These are phyloP conservation scores for Aspergillus flavus DNA, from an alignment of 2,329 filamentous ascomycete species.

Conservation along the genomic window DNA sequence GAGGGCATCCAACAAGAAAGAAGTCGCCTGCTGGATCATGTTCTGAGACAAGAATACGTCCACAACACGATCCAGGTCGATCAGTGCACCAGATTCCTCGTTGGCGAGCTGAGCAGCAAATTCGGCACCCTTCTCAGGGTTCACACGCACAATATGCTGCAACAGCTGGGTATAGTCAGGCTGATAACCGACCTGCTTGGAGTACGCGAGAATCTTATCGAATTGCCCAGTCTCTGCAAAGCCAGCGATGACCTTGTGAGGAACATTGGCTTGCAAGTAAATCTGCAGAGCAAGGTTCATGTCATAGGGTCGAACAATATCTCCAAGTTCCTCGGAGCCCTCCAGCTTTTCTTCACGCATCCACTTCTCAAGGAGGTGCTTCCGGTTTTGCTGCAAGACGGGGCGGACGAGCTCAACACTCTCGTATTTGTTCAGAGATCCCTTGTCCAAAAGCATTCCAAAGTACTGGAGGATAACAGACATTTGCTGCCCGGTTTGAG, in stretches of 20 bases:
- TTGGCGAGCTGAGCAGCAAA: constrained; percentile 93
- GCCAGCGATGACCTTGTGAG: constrained; percentile 91
- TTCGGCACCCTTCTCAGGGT: constrained; percentile 90
- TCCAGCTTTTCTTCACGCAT: constrained; percentile 93
- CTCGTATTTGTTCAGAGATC: constrained; percentile 86
- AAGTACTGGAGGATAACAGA: constrained; percentile 97
- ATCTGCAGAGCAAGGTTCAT: constrained; percentile 83
- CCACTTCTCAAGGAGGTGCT: constrained; percentile 98
- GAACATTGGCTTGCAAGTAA: constrained; percentile 86
- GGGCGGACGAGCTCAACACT: constrained; percentile 91
- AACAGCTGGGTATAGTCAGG: constrained; percentile 94
- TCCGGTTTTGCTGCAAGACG: constrained; percentile 89
- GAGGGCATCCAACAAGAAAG: constrained; percentile 94
- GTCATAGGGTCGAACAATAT: constrained; percentile 88
- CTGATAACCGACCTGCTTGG: constrained; percentile 79
- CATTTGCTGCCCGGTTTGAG: constrained; percentile 72
- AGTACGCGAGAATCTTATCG: constrained; percentile 93
- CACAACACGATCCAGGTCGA: constrained; percentile 92
- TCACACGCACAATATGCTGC: constrained; percentile 87
- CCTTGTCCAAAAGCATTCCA: constrained; percentile 95
- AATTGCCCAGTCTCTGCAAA: constrained; percentile 96
- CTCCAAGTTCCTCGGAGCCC: constrained; percentile 93
- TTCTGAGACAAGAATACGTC: constrained; percentile 98
- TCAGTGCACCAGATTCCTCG: constrained; percentile 80
- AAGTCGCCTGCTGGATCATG: constrained; percentile 96